These are phyloP conservation scores for Boeremia lycopersici DNA, from an alignment of 2,329 filamentous ascomycete species.

Conservation along the genomic window DNA sequence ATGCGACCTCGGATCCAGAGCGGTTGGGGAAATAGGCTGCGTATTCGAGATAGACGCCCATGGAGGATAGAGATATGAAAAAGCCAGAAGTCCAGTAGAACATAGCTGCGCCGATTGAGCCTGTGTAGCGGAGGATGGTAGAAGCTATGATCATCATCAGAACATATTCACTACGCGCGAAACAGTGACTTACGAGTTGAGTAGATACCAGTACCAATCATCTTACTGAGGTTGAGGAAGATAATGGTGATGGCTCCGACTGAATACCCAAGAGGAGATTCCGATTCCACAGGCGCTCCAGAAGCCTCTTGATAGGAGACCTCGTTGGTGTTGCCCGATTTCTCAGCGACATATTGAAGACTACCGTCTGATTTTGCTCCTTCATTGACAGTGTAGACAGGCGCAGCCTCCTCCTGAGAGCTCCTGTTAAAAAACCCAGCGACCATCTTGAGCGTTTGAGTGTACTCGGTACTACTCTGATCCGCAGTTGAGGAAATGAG, in stretches of 20 bases:
- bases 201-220: conserved; percentile 69
- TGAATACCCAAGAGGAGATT: conserved; percentile 65
- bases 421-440: conserved; percentile 3
- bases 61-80: conserved; percentile 61
- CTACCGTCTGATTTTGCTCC: conserved; percentile 45
- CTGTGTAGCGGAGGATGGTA: conserved; percentile 63
- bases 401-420: not conserved
- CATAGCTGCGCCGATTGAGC: conserved; percentile 66
- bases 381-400: not conserved
- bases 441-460: conserved; percentile 1
- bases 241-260: conserved; percentile 63
- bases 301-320: conserved; percentile 65
- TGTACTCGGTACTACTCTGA: not conserved
- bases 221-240: conserved; percentile 66
- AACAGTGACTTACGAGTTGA: conserved; percentile 61
- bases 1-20: conserved; percentile 70
- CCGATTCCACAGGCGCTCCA: conserved; percentile 65
- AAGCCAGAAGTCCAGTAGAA: conserved; percentile 70
- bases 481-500: not conserved
- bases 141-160: conserved; percentile 52
- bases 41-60: conserved; percentile 68
- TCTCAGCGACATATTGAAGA: conserved; percentile 51
- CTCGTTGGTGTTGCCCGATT: conserved; percentile 57
- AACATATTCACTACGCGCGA: too few relatives aligned
- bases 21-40: conserved; percentile 70